Evolutionary conservation across 2,329 filamentous ascomycete genomes (phyloP).

Genomic region (Colletotrichum sojae): DNA sequence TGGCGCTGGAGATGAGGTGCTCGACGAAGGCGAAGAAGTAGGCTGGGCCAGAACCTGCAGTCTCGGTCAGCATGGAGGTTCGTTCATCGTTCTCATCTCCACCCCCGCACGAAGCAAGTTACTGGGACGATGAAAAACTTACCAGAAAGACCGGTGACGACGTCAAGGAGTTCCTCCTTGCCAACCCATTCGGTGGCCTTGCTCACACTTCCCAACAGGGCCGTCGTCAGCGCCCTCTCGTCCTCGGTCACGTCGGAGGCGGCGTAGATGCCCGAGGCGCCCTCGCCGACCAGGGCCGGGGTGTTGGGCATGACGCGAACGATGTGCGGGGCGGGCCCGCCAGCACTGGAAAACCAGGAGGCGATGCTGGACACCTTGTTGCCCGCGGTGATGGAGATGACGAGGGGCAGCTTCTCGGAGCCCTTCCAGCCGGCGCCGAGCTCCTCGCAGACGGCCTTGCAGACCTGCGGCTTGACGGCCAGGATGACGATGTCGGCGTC

Average conservation of each 20-base stretch:
- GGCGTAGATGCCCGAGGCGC: slow-evolving; percentile 63
- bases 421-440: slow-evolving; percentile 50
- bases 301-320: slow-evolving; percentile 70
- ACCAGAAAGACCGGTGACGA: slow-evolving; percentile 66
- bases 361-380: slow-evolving; percentile 61
- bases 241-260: slow-evolving; percentile 56
- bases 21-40: slow-evolving; percentile 70
- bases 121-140: slow-evolving; percentile 38
- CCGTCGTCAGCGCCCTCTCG: slow-evolving; percentile 58
- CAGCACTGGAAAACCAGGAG: slow-evolving; percentile 57
- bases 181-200: slow-evolving; percentile 65
- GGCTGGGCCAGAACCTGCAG: slow-evolving; percentile 62
- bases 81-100: neutral
- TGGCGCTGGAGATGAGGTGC: slow-evolving; percentile 61
- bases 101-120: too few relatives aligned
- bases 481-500: slow-evolving; percentile 63
- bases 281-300: slow-evolving; percentile 64
- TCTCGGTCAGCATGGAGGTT: slow-evolving; percentile 1
- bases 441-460: slow-evolving; percentile 62
- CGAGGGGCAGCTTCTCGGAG: slow-evolving; percentile 55
- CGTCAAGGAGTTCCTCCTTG: slow-evolving; percentile 63
- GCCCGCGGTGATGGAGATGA: slow-evolving; percentile 65
- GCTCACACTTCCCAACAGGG: slow-evolving; percentile 61
- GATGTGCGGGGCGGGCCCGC: slow-evolving; percentile 57
- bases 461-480: slow-evolving; percentile 67